Evolutionary conservation across 768 basidiomycete genomes (phyloP), one percentile per base, ranked within the genome.

Genomic region (Boletus vinaceobasis): DNA sequence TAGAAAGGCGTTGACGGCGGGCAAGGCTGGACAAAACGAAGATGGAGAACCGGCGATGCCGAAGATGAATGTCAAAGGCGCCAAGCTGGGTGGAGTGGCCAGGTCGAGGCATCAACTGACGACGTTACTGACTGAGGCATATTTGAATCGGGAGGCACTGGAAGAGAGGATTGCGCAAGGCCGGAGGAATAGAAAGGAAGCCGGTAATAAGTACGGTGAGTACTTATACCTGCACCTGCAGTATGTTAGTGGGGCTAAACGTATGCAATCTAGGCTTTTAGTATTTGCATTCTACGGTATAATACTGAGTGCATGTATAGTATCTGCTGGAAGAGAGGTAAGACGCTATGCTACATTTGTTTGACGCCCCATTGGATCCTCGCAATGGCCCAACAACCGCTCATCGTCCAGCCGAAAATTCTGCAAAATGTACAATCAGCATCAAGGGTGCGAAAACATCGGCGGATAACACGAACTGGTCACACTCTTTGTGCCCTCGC

Each of bases 151-250:
- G 32, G 91, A 91, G 50, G 84, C 81, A 0, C 63, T 94, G 58
- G 92, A 94, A 67, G 90, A 92, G 56, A 84, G 73, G 73, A 90
- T 93, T 60, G 91, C 92, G 0, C 84, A 91, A 69, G 90, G 86
- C 2, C 79, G 85, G 57, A 77, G 88, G 57, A 93, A 93, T 64
- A 79, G 90, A 57, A 93, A 93, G 68, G 89, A 92, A 65, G 90
- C 92, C 0, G 92, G 92, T 10, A 93, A 90, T 72, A 94, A 93
- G 79, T 93, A 94, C 62, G 92, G 92, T 87, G 62, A 56, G 79
- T 73, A n/a, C 29, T 44, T 32, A 35, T 7, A 1, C n/a, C n/a
- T n/a, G n/a, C 8, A 3, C n/a, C 27, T 8, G 13, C 3, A 4
- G 7, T 21, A 11, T 17, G 2, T 27, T 21, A 7, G 4, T 1